A percentile compares a stretch with the other conserved stretches of the same genome.
Evolutionary conservation across 352 stramenopile genomes (phyloP).

Genomic region (Halophytophthora polymorphica): DNA sequence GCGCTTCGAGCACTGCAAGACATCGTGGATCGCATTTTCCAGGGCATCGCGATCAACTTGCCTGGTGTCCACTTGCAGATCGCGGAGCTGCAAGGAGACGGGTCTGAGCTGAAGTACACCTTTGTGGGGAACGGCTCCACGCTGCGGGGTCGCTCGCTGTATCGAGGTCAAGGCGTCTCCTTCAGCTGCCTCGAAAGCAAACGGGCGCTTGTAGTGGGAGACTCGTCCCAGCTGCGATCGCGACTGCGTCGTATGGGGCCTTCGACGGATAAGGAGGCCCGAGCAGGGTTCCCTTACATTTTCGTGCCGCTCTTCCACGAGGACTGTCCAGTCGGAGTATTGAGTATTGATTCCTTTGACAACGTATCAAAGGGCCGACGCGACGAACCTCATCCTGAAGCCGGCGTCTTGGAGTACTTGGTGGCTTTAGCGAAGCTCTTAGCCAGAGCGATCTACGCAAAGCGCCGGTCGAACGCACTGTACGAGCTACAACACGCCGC

Average conservation of each 20-base stretch:
- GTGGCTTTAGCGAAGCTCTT: constrained; percentile 34
- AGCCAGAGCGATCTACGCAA: constrained; percentile 54
- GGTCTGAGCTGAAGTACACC: constrained; percentile 44
- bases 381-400: constrained; percentile 64
- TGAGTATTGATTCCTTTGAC: constrained; percentile 59
- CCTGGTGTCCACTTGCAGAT: constrained; percentile 58
- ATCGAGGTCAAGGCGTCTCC: constrained; percentile 49
- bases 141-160: constrained; percentile 17
- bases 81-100: constrained; percentile 47
- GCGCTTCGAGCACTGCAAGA: constrained; percentile 44
- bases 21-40: constrained; percentile 37
- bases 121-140: constrained; percentile 46
- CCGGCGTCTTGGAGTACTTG: constrained; percentile 57
- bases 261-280: not conserved
- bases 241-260: constrained; percentile 30
- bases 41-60: constrained; percentile 44
- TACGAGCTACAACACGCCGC: constrained; percentile 34
- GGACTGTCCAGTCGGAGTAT: constrained; percentile 50
- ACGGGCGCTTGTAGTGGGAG: constrained; percentile 32
- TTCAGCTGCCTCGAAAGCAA: constrained; percentile 55
- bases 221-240: constrained; percentile 26
- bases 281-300: constrained; percentile 41
- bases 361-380: constrained; percentile 49
- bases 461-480: constrained; percentile 51
- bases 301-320: constrained; percentile 71